Conservation (phyloP, 2,329 filamentous ascomycete species). For the Stagonosporopsis rhizophila region DNA sequence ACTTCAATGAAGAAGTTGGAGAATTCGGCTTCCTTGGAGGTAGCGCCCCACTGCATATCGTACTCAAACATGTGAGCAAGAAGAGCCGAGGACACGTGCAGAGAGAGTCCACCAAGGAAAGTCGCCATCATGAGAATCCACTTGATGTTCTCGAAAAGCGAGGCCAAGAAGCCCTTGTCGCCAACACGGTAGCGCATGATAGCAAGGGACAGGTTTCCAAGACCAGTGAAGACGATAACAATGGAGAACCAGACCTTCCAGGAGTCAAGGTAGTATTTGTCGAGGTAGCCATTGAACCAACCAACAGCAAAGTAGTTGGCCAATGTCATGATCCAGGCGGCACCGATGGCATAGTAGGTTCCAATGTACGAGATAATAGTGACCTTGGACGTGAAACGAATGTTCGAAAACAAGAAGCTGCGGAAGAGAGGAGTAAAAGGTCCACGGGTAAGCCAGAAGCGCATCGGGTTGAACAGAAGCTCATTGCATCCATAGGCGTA, state of each 20-base stretch:
- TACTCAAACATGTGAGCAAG: conserved; percentile 84
- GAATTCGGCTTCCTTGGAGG: conserved; percentile 80
- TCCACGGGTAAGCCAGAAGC: conserved; percentile 65
- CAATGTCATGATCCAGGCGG: conserved; percentile 68
- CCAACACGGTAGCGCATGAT: conserved; percentile 67
- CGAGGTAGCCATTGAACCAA: conserved; percentile 75
- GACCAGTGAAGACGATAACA: conserved; percentile 67
- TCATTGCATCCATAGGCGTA: conserved; percentile 75
- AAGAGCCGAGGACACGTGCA: conserved; percentile 80
- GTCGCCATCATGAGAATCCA: conserved; percentile 72
- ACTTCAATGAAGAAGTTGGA: conserved; percentile 87
- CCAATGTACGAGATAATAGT: conserved; percentile 73
- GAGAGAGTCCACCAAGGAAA: conserved; percentile 79
- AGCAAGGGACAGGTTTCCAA: conserved; percentile 66
- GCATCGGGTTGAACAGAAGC: conserved; percentile 71
- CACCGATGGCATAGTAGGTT: conserved; percentile 73
- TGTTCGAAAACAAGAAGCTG: conserved; percentile 65
- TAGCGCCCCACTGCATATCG: conserved; percentile 84
- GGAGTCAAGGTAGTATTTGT: conserved; percentile 79
- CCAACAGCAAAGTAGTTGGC: conserved; percentile 74
- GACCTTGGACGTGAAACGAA: conserved; percentile 69
- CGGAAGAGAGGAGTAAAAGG: conserved; percentile 70
- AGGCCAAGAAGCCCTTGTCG: conserved; percentile 58
- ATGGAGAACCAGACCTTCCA: conserved; percentile 64
- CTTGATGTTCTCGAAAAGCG: conserved; percentile 65